Base-by-base conservation (phyloP, 345 rosid genomes). In the Luvunga scandens region DNA sequence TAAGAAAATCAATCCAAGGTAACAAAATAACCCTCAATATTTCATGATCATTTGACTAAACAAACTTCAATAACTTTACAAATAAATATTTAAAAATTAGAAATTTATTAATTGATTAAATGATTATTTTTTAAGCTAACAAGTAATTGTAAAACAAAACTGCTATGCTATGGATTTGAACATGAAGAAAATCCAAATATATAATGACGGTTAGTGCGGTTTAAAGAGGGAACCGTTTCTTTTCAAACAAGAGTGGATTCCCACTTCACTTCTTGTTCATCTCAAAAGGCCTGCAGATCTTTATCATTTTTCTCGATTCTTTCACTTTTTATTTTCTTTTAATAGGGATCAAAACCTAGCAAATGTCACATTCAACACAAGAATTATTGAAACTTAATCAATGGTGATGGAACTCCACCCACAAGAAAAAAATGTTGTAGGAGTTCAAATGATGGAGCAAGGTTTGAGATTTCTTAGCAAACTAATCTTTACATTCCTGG, bases 161-260 rank as follows among this genome's bases (percentile, higher is more conserved):
- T 36, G 24, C 36, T 22, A 24, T 39, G 25, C 5, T 39, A 45
- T 13, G 50, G 18, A 45, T n/a, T 10, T 61, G 60, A 8, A 34
- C n/a, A 33, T 18, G 36, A 73, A 39, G 4, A 25, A 73, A 28
- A 28, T 75, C 45, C 60, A 30, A 75, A 64, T 48, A 10, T 10
- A 33, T 38, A 53, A 30, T 27, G 79, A 71, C 82, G 34, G 82
- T 75, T 78, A 31, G 65, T 78, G 53, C 71, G 63, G 79, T 69
- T 78, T 42, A 38, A 50, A 69, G 63, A 36, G 56, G 77, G 64
- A 27, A 45, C 73, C 6, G 18, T 71, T 10, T 6, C 18, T 56
- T 70, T 78, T 45, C 25, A 42, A 81, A 73, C 72, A 62, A 38
- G 66, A 69, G 13, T 9, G 18, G 24, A 60, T 28, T 2, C 42